A percentile compares a stretch with the other conserved stretches of the same genome.
Evolutionary conservation across 78 protist genomes (phyloP).

Genomic region (Mastigamoeba balamuthi): DNA sequence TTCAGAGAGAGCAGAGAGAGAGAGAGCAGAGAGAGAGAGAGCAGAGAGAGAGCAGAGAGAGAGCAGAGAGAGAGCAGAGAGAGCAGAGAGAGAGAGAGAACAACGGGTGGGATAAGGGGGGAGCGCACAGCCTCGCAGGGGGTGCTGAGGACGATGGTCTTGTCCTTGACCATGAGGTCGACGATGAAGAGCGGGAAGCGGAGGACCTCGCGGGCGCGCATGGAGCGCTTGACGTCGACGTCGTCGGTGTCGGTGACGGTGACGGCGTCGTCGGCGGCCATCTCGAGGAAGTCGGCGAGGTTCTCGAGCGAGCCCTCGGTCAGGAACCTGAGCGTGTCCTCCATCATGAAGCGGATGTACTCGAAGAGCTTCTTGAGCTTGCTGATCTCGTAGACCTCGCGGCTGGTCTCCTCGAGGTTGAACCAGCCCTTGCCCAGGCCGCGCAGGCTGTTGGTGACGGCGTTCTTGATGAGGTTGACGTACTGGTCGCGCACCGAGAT

Average conservation of each 20-base stretch:
- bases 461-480: background rate
- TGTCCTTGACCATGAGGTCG: slow-evolving; percentile 25
- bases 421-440: slow-evolving; percentile 79
- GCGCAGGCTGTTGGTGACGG: background rate
- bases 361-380: slow-evolving; percentile 53
- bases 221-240: background rate
- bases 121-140: too few species aligned
- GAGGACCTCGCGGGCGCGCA: background rate
- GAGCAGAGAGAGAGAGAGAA: too few species aligned
- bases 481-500: slow-evolving; percentile 9
- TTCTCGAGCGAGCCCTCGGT: slow-evolving; percentile 12
- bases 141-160: background rate
- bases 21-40: too few species aligned
- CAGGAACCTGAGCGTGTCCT: slow-evolving; percentile 58
- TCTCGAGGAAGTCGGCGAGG: slow-evolving; percentile 14
- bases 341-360: slow-evolving; percentile 53
- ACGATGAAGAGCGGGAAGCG: slow-evolving; percentile 38
- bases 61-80: too few species aligned
- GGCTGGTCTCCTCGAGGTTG: slow-evolving; percentile 47
- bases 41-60: too few species aligned
- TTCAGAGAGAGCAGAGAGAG: too few species aligned
- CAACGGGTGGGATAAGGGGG: background rate
- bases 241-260: background rate
- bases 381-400: slow-evolving; percentile 53
- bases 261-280: background rate